phyloP scores from a whole-genome alignment of 2,329 filamentous ascomycete species.

The Fusarium bactridioides region DNA sequence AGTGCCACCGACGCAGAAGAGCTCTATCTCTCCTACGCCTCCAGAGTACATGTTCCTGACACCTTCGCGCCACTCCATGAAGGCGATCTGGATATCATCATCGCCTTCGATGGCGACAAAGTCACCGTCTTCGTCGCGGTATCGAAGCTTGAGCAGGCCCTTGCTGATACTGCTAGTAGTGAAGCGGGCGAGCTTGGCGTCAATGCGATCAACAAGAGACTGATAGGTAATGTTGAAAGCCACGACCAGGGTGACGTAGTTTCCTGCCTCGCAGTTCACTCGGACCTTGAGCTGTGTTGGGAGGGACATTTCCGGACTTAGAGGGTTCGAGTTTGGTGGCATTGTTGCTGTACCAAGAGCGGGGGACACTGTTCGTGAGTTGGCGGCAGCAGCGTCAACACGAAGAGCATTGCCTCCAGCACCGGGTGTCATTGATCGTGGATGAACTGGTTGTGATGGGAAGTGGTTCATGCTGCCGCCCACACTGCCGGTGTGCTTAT shows the following conservation, averaged over 20 bases:
- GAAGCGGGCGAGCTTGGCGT: conserved; percentile 89
- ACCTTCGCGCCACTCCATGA: conserved; percentile 90
- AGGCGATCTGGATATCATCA: conserved; percentile 95
- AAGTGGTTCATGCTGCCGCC: conserved; percentile 64
- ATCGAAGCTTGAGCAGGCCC: conserved; percentile 85
- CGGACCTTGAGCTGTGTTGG: conserved; percentile 91
- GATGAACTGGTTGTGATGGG: conserved; percentile 62
- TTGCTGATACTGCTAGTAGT: conserved; percentile 84
- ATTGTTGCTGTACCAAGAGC: conserved; percentile 49
- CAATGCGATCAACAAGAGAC: conserved; percentile 92
- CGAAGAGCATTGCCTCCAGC: conserved; percentile 48
- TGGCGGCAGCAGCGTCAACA: conserved; percentile 50
- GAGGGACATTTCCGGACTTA: conserved; percentile 60
- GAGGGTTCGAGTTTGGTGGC: conserved; percentile 36
- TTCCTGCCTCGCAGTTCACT: conserved; percentile 85
- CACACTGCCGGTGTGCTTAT: conserved; percentile 57
- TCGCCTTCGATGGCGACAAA: conserved; percentile 94
- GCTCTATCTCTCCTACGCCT: conserved; percentile 87
- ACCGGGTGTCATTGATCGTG: conserved; percentile 56
- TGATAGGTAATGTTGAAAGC: conserved; percentile 95
- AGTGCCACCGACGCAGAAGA: conserved; percentile 74
- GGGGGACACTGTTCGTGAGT: conserved; percentile 57
- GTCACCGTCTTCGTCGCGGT: conserved; percentile 91
- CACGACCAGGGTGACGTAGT: conserved; percentile 95
- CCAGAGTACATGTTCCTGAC: conserved; percentile 64